phyloP scores from a whole-genome alignment of 495 filamentous ascomycete species.

The Aspergillus cristatus region DNA sequence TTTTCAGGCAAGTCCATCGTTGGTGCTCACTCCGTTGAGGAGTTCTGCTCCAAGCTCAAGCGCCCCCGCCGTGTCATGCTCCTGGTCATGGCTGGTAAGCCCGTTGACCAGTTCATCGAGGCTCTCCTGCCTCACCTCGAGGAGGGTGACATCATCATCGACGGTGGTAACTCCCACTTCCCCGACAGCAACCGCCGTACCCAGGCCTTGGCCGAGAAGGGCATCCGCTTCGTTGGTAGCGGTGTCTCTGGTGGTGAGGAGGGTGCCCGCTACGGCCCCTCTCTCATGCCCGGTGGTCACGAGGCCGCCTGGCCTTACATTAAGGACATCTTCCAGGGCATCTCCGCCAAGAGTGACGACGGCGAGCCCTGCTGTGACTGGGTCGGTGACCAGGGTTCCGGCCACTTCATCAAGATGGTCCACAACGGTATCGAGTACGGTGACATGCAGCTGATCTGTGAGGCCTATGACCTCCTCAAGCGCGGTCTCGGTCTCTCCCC shows the following conservation, averaged over 20 bases:
- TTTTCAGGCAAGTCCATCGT: conserved; percentile 77
- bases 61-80: conserved; percentile 93
- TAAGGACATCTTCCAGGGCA: conserved; percentile 98
- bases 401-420: conserved; percentile 99
- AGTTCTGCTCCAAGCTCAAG: conserved; percentile 94
- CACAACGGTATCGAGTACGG: conserved; percentile 99
- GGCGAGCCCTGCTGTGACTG: conserved; percentile 97
- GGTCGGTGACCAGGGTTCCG: conserved; percentile 98
- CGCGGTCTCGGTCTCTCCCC: conserved; percentile 74
- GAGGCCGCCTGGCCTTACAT: conserved; percentile 97
- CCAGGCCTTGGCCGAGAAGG: conserved; percentile 72
- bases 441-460: conserved; percentile 99
- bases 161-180: conserved; percentile 98
- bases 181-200: conserved; percentile 96
- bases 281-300: conserved; percentile 96
- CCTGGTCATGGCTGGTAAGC: conserved; percentile 94
- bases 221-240: conserved; percentile 90
- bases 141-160: conserved; percentile 95
- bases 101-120: conserved; percentile 98
- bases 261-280: conserved; percentile 94
- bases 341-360: conserved; percentile 94
- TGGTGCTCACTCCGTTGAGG: conserved; percentile 87
- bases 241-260: conserved; percentile 99
- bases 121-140: conserved; percentile 82
- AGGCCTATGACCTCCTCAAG: conserved; percentile 99